Evolutionary conservation across 2,329 filamentous ascomycete genomes (phyloP), one percentile per base, ranked within the genome.

Genomic region (Hyphodiscus sp.): DNA sequence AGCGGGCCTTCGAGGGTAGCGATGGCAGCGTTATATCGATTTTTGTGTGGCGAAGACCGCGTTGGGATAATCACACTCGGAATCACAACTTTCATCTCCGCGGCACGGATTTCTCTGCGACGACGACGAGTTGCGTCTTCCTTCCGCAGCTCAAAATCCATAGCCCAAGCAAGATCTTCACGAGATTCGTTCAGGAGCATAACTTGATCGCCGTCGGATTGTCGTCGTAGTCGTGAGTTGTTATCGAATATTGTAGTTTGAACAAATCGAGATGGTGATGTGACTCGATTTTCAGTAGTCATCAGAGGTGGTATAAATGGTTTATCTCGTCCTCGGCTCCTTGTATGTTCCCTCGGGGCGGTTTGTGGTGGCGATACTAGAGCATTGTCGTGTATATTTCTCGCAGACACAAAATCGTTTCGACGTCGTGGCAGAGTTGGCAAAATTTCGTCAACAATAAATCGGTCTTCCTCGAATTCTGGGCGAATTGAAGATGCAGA

Each of bases 81-180:
- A 26, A 45, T 20, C 1, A 20, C 33, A 16, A 50, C 47, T 29
- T 47, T 33, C 41, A 58, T 54, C 33, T 54, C 54, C n/a, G 51
- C 49, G 23, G 47, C 46, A 23, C 58, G 57, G 42, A 62, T 49
- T 41, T 69, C 58, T 26, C 65, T 54, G 3, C 65, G 61, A 20
- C 58, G 62, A n/a, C 54, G 58, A 23, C 59, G 63, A 41, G 57
- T 68, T 16, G 62, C 64, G 38, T 52, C 42, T 45, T 64, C 63
- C 51, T 68, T 68, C 19, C 66, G 60, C 19, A 61, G 51, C 44
- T 69, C 67, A 45, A 62, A 69, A 19, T 67, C 64, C 61, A 69
- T 65, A 45, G 65, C 59, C 62, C 61, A 66, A n/a, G 57, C 56
- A 44, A 68, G 56, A 42, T 67, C 62, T 10, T 50, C 18, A 6